Conservation (phyloP, 805 yeast genomes). For the Candida peoriensis region DNA sequence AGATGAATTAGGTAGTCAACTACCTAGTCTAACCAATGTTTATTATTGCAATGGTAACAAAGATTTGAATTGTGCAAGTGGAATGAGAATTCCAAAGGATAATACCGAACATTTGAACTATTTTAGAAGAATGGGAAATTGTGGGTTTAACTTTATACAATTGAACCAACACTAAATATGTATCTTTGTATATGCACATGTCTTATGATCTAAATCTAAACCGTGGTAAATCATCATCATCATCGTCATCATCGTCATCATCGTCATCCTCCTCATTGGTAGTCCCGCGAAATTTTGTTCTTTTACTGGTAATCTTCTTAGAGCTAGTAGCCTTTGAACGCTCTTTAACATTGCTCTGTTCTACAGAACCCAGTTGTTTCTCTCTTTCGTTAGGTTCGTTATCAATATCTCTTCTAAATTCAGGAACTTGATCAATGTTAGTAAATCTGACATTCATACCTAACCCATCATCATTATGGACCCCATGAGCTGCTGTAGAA, state of each 20-base stretch:
- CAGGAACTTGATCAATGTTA: conserved; percentile 12
- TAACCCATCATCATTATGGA: conserved; percentile 16
- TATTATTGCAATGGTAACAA: conserved; percentile 68
- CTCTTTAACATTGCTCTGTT: too few species aligned
- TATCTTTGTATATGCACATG: too few species aligned
- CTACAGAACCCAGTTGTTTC: conserved; percentile 1
- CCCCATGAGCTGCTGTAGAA: conserved; percentile 8
- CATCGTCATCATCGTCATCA: conserved; percentile 23
- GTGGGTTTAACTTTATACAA: conserved; percentile 22
- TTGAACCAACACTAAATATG: too few species aligned
- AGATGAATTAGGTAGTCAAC: conserved; percentile 15
- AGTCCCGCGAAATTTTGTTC: too few species aligned
- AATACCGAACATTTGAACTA: conserved; percentile 25
- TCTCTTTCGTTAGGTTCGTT: background rate
- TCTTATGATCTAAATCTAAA: conserved; percentile 28
- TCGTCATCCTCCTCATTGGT: conserved; percentile 6
- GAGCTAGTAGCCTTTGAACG: too few species aligned
- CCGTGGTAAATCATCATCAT: conserved; percentile 30
- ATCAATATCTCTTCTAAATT: conserved; percentile 11
- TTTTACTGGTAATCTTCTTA: too few species aligned
- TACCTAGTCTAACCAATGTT: conserved; percentile 41
- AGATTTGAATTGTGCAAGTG: conserved; percentile 46
- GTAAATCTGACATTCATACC: conserved; percentile 17
- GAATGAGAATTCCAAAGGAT: conserved; percentile 15
- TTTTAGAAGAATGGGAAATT: conserved; percentile 24